A percentile compares a stretch with the other conserved stretches of the same genome.
These are phyloP conservation scores for Kazachstania africana DNA, from an alignment of 805 yeast genomes.

Conservation along the genomic window DNA sequence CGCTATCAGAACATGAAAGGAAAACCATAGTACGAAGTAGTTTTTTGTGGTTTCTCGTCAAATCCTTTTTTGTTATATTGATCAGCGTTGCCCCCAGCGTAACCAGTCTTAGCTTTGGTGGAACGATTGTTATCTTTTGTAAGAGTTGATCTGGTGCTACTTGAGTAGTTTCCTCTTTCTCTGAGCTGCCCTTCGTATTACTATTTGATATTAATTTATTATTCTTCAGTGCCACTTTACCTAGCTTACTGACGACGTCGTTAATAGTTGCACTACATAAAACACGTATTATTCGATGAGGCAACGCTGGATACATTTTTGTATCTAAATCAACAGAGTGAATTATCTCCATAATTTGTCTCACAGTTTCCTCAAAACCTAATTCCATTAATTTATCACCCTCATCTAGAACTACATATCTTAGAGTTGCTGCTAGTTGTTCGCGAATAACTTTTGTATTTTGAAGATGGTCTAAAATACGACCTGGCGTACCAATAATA, in stretches of 20 bases:
- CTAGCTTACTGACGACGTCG: constrained; percentile 66
- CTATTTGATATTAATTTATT: constrained; percentile 54
- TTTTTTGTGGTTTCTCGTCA: constrained; percentile 7
- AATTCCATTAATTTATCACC: constrained; percentile 93
- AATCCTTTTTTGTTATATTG: constrained; percentile 29
- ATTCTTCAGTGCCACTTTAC: constrained; percentile 60
- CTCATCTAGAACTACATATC: constrained; percentile 90
- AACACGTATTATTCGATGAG: constrained; percentile 59
- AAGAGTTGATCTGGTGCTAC: constrained; percentile 72
- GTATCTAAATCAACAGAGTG: constrained; percentile 32
- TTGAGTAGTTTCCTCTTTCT: constrained; percentile 33
- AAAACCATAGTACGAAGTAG: constrained; percentile 65
- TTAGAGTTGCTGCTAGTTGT: constrained; percentile 44
- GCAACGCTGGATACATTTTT: constrained; percentile 43
- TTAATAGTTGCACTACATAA: constrained; percentile 93
- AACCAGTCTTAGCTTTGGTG: constrained; percentile 84
- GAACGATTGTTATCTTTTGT: constrained; percentile 74
- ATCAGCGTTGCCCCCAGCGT: constrained; percentile 59
- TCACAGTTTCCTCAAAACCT: constrained; percentile 90
- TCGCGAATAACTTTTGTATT: constrained; percentile 66
- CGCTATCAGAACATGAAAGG: constrained; percentile 92
- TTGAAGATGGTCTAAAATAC: constrained; percentile 88
- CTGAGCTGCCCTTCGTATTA: constrained; percentile 13
- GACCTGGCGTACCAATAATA: constrained; percentile 95
- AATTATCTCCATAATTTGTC: constrained; percentile 56